Base-by-base conservation (phyloP, 371 early-diverging fungal species). In the Circinella minor region DNA sequence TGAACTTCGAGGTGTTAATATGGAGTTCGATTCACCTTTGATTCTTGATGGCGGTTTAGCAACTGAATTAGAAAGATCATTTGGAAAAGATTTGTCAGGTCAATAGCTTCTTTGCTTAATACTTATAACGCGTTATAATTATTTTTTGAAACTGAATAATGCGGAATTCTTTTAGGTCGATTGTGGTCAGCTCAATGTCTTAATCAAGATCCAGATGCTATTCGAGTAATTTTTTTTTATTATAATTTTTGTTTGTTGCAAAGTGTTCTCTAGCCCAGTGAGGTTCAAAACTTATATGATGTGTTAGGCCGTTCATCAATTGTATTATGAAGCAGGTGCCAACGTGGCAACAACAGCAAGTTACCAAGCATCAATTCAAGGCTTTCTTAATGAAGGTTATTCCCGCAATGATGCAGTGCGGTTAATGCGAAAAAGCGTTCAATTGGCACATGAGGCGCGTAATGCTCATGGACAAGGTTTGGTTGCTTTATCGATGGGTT, bases 401-500 rank as follows among this genome's bases (percentile, higher is more conserved):
- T 48, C 73, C 3, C 60, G 69, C 20, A 68, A 75, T 1, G 61
- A 81, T 14, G 77, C 85, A 1, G 38, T 74, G 3, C 63, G 55
- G 4, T 67, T 81, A 9, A 78, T 86, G 81, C 70, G 64, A 13
- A 70, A 71, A 63, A 81, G 84, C n/a, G 75, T 86, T 15, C 60
- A 67, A 37, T 47, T 85, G 14, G 85, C 85, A 1, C 43, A 64
- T 36, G 80, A 79, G 63, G 86, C 86, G 13, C 74, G 83, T 7
- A 74, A 83, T 49, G 71, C 68, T 61, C 81, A 71, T 62, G 66
- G 66, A 15, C 46, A 69, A 18, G 72, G 65, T 20, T 49, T 81
- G 1, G 78, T 89, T 3, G 88, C 89, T 6, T 76, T 85, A 34
- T 87, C 88, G 0, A 60, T 88, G 54, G 91, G 91, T 0, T 84